These are phyloP conservation scores for Graphilbum ipis-grandicollis DNA, from an alignment of 2,329 filamentous ascomycete genomes.

Conservation along the genomic window DNA sequence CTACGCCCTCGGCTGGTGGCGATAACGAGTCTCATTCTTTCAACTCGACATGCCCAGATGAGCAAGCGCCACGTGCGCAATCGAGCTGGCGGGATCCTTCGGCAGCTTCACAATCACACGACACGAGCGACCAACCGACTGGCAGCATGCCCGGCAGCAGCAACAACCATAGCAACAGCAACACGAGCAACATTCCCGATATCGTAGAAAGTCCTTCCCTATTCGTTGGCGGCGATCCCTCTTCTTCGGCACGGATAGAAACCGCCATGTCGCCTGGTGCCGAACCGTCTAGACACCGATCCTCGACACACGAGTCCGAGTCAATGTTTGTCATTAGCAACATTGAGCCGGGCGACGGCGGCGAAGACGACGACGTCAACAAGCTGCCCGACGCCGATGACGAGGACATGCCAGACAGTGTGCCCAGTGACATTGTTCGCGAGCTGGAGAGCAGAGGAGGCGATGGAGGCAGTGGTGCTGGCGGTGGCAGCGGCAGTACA, in stretches of 20 bases:
- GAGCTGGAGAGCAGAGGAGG: not conserved
- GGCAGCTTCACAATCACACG: slow-evolving; percentile 2
- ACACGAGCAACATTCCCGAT: slow-evolving; percentile 2
- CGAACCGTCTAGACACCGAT: slow-evolving; percentile 11
- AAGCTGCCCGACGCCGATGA: slow-evolving; percentile 14
- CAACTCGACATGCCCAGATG: slow-evolving; percentile 25
- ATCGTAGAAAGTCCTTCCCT: slow-evolving; percentile 3
- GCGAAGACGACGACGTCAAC: slow-evolving; percentile 10
- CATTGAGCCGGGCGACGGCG: slow-evolving; percentile 3
- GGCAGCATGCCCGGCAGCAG: slow-evolving; percentile 2
- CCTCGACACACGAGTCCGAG: slow-evolving; percentile 1
- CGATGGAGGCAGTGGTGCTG: not conserved
- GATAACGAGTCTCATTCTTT: slow-evolving; percentile 14
- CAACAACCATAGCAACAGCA: not conserved
- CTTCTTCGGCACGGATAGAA: slow-evolving; percentile 17
- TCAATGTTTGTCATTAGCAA: not conserved
- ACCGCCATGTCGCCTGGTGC: slow-evolving; percentile 25
- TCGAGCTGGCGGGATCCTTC: slow-evolving; percentile 10
- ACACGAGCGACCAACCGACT: not conserved
- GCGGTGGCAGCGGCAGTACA: not conserved
- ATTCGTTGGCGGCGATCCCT: not conserved
- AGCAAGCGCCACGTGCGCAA: slow-evolving; percentile 14
- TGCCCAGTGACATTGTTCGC: no score
- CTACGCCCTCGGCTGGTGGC: slow-evolving; percentile 9
- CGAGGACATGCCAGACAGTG: slow-evolving; percentile 8